Base-by-base conservation (phyloP, 1,284 basidiomycete genomes). In the Heterobasidion irregulare region DNA sequence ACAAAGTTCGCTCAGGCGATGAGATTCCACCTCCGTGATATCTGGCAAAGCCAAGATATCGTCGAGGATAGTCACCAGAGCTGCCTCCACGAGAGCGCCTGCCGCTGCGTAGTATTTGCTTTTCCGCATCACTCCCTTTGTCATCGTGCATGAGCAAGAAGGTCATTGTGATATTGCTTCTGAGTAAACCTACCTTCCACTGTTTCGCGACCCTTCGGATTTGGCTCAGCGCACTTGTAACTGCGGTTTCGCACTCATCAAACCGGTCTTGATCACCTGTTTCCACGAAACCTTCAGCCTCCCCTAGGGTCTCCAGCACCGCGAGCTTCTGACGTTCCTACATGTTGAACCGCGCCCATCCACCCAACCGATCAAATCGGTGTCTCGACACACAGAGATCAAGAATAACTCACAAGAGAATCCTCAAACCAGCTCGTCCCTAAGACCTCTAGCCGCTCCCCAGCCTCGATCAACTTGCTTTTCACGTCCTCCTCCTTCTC, bases 1-100 rank as follows among this genome's bases (percentile, higher is more conserved):
- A 68, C 94, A 89, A 0, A 98, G 75, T 64, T 90, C 84, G 61
- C 87, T 88, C 36, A 99, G 72, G 48, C 84, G 78, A 61, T 90
- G 85, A 4, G 94, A 96, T 63, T 98, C 95, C 9, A 84, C 76
- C 64, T 93, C 95, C 0, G 94, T 88, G 62, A 99, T 98, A 69
- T 99, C 96, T 2, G 82, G 78, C 51, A 98, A 73, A 0, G 82
- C 83, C 48, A 95, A 73, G 12, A 98, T 79, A 61, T 91, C 88
- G 49, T 78, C 77, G 9, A 95, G 74, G 5, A 97, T 79, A 2
- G 82, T 75, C 3, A 75, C 75, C 35, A 96, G 75, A 2, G 86
- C 83, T 10, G 81, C 76, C 57, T 98, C 87, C 12, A 90, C 82
- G 10, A 97, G 69, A 15, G 77, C 71, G 7, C 96, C 96, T 15